Evolutionary conservation across 2,329 filamentous ascomycete species (phyloP).

Genomic region (Davidsoniella australis): DNA sequence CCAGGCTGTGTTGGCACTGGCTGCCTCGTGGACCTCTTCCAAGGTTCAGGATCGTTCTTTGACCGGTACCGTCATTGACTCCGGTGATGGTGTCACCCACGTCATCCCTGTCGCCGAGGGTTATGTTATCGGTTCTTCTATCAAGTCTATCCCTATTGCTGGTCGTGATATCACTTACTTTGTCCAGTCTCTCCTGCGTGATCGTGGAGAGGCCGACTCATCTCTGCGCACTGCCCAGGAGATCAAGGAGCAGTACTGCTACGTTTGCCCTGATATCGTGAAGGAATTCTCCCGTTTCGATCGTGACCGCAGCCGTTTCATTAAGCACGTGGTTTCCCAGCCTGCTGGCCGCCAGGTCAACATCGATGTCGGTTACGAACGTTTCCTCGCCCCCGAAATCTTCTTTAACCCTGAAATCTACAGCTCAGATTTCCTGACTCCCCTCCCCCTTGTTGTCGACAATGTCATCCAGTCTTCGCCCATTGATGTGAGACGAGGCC

Average conservation of each 20-base stretch:
- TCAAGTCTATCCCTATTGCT: constrained; percentile 97
- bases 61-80: constrained; percentile 96
- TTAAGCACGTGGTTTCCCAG: constrained; percentile 73
- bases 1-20: constrained; percentile 87
- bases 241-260: constrained; percentile 98
- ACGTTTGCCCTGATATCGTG: constrained; percentile 95
- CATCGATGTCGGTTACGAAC: constrained; percentile 93
- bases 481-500: constrained; percentile 86
- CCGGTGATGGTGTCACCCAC: constrained; percentile 95
- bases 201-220: constrained; percentile 91
- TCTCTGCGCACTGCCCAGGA: constrained; percentile 93
- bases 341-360: constrained; percentile 69
- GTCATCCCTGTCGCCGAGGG: constrained; percentile 97
- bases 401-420: constrained; percentile 99
- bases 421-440: constrained; percentile 94
- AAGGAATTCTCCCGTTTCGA: constrained; percentile 96
- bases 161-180: constrained; percentile 98
- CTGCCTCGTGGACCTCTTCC: constrained; percentile 94
- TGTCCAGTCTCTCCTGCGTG: constrained; percentile 86
- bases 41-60: constrained; percentile 93
- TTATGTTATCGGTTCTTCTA: constrained; percentile 96
- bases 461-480: constrained; percentile 94
- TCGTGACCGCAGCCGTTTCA: constrained; percentile 76
- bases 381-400: constrained; percentile 94
- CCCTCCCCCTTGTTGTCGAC: constrained; percentile 84